Percentiles rank a stretch among this genome's conserved stretches.
phyloP scores from a whole-genome alignment of 148 eudicot genomes.

The Rheum nobile region DNA sequence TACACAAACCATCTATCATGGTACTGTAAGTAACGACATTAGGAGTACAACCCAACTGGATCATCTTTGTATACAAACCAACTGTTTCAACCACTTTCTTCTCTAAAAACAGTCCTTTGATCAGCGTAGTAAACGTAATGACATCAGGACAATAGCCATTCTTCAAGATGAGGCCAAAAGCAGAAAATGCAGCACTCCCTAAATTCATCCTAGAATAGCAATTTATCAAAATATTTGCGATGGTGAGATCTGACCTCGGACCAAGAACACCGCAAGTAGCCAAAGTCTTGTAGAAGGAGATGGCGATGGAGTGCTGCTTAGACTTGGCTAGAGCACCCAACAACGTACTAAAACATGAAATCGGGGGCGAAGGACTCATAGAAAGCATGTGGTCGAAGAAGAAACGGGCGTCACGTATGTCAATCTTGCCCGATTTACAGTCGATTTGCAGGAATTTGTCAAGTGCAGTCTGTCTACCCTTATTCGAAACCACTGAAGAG shows the following conservation, averaged over 20 bases:
- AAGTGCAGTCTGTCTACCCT: neutral
- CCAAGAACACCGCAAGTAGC: neutral
- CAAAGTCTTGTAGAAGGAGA: slow-evolving; percentile 13
- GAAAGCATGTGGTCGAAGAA: slow-evolving; percentile 10
- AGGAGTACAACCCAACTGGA: slow-evolving; percentile 15
- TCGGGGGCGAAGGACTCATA: neutral
- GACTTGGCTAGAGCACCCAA: slow-evolving; percentile 11
- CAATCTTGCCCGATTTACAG: neutral
- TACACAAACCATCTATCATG: neutral
- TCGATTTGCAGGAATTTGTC: neutral
- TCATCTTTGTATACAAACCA: slow-evolving; percentile 13
- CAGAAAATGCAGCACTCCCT: slow-evolving; percentile 14
- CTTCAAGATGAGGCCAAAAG: neutral
- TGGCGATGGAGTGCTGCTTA: slow-evolving; percentile 7
- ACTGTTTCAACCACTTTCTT: neutral
- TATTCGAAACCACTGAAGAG: neutral
- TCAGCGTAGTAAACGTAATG: neutral
- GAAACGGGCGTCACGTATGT: neutral
- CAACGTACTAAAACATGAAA: slow-evolving; percentile 10
- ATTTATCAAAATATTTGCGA: slow-evolving; percentile 18
- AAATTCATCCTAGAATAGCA: slow-evolving; percentile 16
- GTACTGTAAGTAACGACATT: slow-evolving; percentile 7
- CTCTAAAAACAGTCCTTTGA: neutral
- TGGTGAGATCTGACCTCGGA: slow-evolving; percentile 10
- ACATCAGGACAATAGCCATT: neutral